A percentile compares a stretch with the other conserved stretches of the same genome.
Evolutionary conservation across 352 stramenopile genomes (phyloP).

Genomic region (Phytophthora pseudosyringae): DNA sequence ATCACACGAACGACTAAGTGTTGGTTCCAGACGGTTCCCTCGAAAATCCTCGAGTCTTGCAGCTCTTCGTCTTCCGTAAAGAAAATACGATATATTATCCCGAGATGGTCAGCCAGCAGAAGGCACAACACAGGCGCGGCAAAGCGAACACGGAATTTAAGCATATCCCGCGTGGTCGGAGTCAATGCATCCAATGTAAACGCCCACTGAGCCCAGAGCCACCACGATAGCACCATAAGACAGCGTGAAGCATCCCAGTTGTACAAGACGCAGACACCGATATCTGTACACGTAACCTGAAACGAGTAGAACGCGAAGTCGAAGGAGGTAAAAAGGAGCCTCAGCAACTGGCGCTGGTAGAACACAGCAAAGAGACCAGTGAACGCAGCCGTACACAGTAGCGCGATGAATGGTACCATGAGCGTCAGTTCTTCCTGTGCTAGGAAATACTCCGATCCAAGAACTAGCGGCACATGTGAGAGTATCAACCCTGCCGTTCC

Average conservation of each 20-base stretch:
- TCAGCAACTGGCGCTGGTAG: neutral
- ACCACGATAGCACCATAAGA: slow-evolving; percentile 24
- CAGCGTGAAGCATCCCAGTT: slow-evolving; percentile 18
- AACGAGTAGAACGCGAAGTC: slow-evolving; percentile 15
- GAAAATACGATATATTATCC: slow-evolving; percentile 20
- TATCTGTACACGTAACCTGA: slow-evolving; percentile 9
- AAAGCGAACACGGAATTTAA: slow-evolving; percentile 17
- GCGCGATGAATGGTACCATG: neutral
- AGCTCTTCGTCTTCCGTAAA: neutral
- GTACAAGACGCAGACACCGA: slow-evolving; percentile 24
- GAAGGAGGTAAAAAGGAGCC: slow-evolving; percentile 9
- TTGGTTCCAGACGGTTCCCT: slow-evolving; percentile 18
- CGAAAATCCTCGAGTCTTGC: slow-evolving; percentile 17
- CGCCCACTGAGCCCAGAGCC: slow-evolving; percentile 43
- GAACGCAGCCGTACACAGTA: slow-evolving; percentile 4
- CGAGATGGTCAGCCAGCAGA: slow-evolving; percentile 16
- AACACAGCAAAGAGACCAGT: slow-evolving; percentile 1
- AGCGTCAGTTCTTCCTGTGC: neutral
- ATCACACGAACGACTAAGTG: slow-evolving; percentile 17
- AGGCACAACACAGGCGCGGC: slow-evolving; percentile 8
- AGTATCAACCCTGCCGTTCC: slow-evolving; percentile 17
- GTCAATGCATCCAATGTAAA: slow-evolving; percentile 47
- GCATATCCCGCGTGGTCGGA: slow-evolving; percentile 30
- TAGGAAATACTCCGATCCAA: neutral
- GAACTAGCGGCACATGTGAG: neutral